Base-by-base conservation (phyloP, 257 asterid genomes). In the Nicotiana obtusifolia region DNA sequence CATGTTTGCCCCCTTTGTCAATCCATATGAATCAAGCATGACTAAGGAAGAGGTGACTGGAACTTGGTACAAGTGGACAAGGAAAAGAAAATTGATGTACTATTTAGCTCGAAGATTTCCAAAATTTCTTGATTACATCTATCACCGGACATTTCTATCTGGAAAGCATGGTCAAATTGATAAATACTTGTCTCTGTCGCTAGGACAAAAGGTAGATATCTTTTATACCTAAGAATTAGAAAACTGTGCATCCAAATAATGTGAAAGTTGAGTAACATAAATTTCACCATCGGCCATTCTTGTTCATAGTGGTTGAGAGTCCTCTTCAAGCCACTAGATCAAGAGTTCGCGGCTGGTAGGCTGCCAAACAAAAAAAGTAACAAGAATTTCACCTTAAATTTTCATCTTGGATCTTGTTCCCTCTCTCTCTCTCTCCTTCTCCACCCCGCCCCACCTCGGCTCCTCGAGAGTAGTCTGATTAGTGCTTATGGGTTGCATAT, bases 21-120 rank as follows among this genome's bases (percentile, higher is more conserved):
- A 93, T 87, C 98, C 97, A 15, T 92, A 92, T 35, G 97, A 95
- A 54, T 84, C 87, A 22, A 88, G 93, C 86, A 93, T 93, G 99
- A 89, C 92, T 16, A 90, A 85, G 81, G 96, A 89, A 77, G 99
- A 95, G 89, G 82, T 84, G 88, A 85, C 93, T 14, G 85, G 80
- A 80, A 86, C 94, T 47, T 92, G 98, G 98, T 89, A 81, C 54
- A 89, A 86, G 73, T 95, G 99, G 99, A 88, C 89, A 5, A 37
- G 84, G 26, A 86, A 89, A 82, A 91, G 91, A 84, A 90, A 80
- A 82, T 41, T 87, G 28, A 82, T 85, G 89, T 90, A 82, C 85
- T 88, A 88, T 84, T 82, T 92, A 83, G 98, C 97, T 86, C 88
- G 93, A 76, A 87, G 95, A 69, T 91, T 89, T 81, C 98, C 95